These are phyloP conservation scores for Paramyrothecium sp. DNA, from an alignment of 2,329 filamentous ascomycete species.

Conservation along the genomic window DNA sequence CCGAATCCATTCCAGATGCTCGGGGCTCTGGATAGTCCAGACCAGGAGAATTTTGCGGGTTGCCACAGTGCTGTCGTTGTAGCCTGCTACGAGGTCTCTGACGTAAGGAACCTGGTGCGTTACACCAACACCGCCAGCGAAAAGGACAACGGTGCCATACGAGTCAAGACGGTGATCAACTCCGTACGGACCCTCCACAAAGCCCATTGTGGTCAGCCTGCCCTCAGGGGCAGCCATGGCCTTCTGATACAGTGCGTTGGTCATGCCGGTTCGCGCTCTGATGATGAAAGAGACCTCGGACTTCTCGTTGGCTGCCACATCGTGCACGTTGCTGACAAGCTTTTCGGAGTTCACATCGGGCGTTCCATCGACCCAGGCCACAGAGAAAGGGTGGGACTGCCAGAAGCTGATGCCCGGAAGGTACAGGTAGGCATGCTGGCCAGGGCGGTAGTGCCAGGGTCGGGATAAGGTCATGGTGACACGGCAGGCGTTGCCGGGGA, in stretches of 20 bases:
- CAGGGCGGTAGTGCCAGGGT: slow-evolving; percentile 73
- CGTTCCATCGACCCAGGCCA: slow-evolving; percentile 73
- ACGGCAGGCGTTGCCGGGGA: slow-evolving; percentile 73
- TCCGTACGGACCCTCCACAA: slow-evolving; percentile 76
- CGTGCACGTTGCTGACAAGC: slow-evolving; percentile 58
- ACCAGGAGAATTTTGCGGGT: slow-evolving; percentile 71
- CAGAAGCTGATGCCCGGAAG: slow-evolving; percentile 69
- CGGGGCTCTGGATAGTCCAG: slow-evolving; percentile 77
- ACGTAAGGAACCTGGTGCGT: slow-evolving; percentile 78
- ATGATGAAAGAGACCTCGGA: slow-evolving; percentile 70
- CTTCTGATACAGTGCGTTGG: slow-evolving; percentile 65
- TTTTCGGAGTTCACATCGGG: slow-evolving; percentile 50
- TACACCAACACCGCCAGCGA: slow-evolving; percentile 79
- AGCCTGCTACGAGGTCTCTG: slow-evolving; percentile 68
- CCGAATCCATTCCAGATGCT: slow-evolving; percentile 80
- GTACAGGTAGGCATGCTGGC: slow-evolving; percentile 79
- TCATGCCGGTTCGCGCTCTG: slow-evolving; percentile 72
- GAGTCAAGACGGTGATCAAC: slow-evolving; percentile 69
- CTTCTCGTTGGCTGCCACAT: slow-evolving; percentile 59
- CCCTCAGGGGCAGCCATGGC: slow-evolving; percentile 61
- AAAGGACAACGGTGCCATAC: slow-evolving; percentile 76
- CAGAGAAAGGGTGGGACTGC: slow-evolving; percentile 78
- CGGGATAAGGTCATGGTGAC: slow-evolving; percentile 73
- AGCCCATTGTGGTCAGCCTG: slow-evolving; percentile 60
- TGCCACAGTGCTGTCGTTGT: slow-evolving; percentile 66